phyloP scores from a whole-genome alignment of 2,329 filamentous ascomycete species.

The Septoria linicola region DNA sequence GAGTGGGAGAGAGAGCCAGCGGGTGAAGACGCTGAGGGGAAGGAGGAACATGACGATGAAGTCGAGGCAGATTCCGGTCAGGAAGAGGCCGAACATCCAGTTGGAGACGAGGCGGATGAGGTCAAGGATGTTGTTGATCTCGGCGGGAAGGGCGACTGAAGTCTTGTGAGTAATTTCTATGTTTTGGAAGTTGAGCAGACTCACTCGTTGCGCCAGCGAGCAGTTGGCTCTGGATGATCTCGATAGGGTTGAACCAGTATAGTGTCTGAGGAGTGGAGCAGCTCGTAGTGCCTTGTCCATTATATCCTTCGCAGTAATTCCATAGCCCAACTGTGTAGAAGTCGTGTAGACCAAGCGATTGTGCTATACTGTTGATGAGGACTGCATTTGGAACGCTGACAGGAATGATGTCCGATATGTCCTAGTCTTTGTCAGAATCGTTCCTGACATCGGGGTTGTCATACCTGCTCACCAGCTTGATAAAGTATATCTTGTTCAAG shows the following conservation, averaged over 20 bases:
- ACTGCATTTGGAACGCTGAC: constrained; percentile 67
- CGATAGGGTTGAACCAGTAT: constrained; percentile 90
- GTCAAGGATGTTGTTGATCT: constrained; percentile 70
- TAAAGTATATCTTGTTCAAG: constrained; percentile 74
- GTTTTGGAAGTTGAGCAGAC: constrained; percentile 32
- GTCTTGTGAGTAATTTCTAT: constrained; percentile 30
- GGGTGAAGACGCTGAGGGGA: constrained; percentile 54
- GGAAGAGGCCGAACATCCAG: constrained; percentile 87
- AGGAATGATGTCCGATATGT: constrained; percentile 79
- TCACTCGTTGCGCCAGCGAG: constrained; percentile 74
- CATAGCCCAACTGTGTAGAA: constrained; percentile 93
- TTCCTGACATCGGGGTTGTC: too few relatives aligned
- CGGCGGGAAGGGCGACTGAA: constrained; percentile 73
- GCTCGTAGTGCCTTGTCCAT: constrained; percentile 68
- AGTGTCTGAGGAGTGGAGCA: constrained; percentile 70
- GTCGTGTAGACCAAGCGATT: constrained; percentile 83
- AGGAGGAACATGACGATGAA: constrained; percentile 68
- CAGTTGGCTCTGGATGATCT: constrained; percentile 76
- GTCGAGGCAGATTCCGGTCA: constrained; percentile 67
- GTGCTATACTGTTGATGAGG: constrained; percentile 83
- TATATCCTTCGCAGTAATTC: constrained; percentile 88
- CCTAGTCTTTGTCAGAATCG: constrained; percentile 27
- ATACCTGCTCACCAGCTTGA: constrained; percentile 56
- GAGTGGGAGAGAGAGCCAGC: constrained; percentile 64
- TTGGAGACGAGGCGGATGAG: constrained; percentile 73